phyloP scores from a whole-genome alignment of 352 stramenopile genomes.

The Phytopythium chamaehyphon region DNA sequence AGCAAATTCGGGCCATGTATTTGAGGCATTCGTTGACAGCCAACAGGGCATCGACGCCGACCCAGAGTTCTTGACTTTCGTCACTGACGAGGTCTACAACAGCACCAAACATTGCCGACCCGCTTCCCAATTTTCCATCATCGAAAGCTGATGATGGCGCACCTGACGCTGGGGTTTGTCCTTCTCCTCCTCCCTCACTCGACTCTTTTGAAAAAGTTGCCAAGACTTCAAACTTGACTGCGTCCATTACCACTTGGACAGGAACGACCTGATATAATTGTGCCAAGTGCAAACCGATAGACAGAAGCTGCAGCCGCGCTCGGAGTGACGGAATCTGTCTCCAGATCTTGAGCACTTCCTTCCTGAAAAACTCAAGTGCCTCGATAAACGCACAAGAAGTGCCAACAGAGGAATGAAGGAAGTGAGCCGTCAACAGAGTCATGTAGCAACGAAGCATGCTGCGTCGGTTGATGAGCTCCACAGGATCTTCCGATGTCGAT shows the following conservation, averaged over 20 bases:
- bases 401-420: conserved; percentile 32
- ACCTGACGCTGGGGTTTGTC: neutral
- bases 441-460: conserved; percentile 40
- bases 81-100: conserved; percentile 5
- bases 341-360: conserved; percentile 45
- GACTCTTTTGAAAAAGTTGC: neutral
- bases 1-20: conserved; percentile 21
- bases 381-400: conserved; percentile 40
- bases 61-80: conserved; percentile 8
- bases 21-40: conserved; percentile 37
- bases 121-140: conserved; percentile 31
- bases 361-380: conserved; percentile 57
- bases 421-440: conserved; percentile 48
- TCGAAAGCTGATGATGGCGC: conserved; percentile 23
- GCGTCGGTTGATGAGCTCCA: conserved; percentile 1
- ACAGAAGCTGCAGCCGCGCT: conserved; percentile 55
- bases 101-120: neutral
- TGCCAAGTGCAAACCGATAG: conserved; percentile 45
- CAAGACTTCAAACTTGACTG: conserved; percentile 30
- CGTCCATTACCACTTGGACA: conserved; percentile 34
- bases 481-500: conserved; percentile 1
- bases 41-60: conserved; percentile 24
- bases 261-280: conserved; percentile 26
- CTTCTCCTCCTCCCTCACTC: conserved; percentile 16
- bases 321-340: conserved; percentile 39